A percentile compares a stretch with the other conserved stretches of the same genome.
Conservation (phyloP, 768 basidiomycete species). For the Psilocybe cubensis region DNA sequence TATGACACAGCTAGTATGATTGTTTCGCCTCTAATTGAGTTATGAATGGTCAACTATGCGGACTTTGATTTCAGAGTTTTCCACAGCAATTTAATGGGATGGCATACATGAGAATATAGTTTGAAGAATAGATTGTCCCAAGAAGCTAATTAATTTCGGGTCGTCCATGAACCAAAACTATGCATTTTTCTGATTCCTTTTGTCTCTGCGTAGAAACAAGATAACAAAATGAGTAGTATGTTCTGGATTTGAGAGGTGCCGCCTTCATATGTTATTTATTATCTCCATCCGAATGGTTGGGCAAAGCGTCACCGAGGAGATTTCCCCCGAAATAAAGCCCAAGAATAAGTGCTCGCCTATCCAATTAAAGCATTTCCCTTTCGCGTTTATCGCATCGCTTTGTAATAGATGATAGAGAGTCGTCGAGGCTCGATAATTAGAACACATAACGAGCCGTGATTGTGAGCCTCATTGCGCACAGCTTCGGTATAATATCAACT, state of each 20-base stretch:
- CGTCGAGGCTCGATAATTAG: not conserved
- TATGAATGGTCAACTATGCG: not conserved
- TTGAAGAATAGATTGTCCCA: slow-evolving; percentile 5
- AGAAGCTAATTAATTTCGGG: slow-evolving; percentile 24
- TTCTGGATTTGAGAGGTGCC: not conserved
- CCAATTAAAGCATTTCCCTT: not conserved
- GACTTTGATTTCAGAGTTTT: not conserved
- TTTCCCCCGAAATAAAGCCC: not conserved
- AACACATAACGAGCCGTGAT: not conserved
- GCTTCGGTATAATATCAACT: slow-evolving; percentile 19
- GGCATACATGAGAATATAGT: not conserved
- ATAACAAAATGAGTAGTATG: not conserved
- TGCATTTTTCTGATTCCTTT: slow-evolving; percentile 1
- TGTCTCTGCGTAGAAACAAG: not conserved
- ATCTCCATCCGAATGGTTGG: not conserved
- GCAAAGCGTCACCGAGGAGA: slow-evolving; percentile 2
- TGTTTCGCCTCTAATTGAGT: slow-evolving; percentile 2
- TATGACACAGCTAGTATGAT: not conserved
- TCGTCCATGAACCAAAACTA: not conserved
- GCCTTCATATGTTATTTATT: not conserved
- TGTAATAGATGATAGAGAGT: not conserved
- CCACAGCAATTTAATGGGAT: slow-evolving; percentile 1
- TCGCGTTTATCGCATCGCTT: not conserved
- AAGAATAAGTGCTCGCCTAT: not conserved
- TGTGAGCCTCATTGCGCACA: not conserved